Conservation (phyloP, 2,329 filamentous ascomycete genomes). For the Beauveria asiatica region DNA sequence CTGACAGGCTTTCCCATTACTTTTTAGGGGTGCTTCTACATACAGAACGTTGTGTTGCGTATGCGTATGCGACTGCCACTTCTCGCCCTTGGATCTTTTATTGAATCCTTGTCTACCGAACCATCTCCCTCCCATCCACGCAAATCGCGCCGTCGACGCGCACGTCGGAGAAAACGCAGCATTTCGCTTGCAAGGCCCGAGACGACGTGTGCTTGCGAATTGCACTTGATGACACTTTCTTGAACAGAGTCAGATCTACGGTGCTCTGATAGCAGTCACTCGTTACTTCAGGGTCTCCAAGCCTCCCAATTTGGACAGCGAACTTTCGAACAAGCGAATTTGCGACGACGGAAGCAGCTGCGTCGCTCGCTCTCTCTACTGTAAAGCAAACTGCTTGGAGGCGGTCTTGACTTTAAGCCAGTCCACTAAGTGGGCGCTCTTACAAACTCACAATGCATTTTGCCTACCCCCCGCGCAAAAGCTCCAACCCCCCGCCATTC, state of each 20-base stretch:
- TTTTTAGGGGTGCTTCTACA: not conserved
- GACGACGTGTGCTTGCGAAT: not conserved
- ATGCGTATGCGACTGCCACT: not conserved
- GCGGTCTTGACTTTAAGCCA: not conserved
- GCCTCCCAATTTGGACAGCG: not conserved
- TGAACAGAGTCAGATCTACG: not conserved
- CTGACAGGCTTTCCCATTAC: not conserved
- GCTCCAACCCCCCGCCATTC: conserved; percentile 67
- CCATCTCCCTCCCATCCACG: not conserved
- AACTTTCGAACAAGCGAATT: not conserved
- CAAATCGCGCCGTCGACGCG: conserved; percentile 8
- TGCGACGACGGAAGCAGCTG: not conserved
- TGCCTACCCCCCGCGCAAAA: conserved; percentile 79
- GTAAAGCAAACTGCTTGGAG: not conserved
- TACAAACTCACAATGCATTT: conserved; percentile 60
- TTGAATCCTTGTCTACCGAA: not conserved
- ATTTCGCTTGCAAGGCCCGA: not conserved
- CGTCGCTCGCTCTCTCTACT: not conserved
- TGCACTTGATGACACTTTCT: not conserved
- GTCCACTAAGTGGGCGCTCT: not conserved
- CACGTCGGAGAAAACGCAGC: not conserved
- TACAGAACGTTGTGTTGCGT: not conserved
- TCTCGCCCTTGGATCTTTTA: not conserved
- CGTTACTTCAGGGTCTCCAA: not conserved
- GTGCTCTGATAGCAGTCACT: not conserved